Evolutionary conservation across 768 basidiomycete species (phyloP), one percentile per base, ranked within the genome.

Genomic region (Suillus ampliporus): DNA sequence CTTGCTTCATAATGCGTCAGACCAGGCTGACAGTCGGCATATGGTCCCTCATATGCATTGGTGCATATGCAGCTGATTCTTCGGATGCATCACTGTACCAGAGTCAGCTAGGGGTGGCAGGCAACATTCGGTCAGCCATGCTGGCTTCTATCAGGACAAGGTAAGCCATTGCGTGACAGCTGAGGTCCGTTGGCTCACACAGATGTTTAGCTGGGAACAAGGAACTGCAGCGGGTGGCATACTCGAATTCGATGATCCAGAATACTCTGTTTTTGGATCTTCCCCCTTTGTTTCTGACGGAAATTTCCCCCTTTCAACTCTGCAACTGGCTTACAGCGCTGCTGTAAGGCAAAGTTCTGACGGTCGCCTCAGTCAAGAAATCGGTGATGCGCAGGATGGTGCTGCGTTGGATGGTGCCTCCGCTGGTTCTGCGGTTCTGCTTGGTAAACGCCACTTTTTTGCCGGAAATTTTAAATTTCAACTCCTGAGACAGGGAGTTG

Each of bases 381-480:
- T 74, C 28, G 64, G 64, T 34, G 72, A 74, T 62, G 72, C 62
- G 2, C 35, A 64, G 26, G 72, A 74, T 26, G 72, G 70, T 34
- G 72, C 72, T 19, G 70, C 72, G 9, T 62, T 74, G 10, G 72
- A 74, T 58, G 72, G 72, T 19, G 72, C 72, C 4, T 72, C 72
- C 21, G 64, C 72, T 15, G 72, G 70, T 1, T 67, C 67, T 17
- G 64, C 61, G 19, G 72, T 74, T 8, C 58, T 74, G 15, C 46
- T 74, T 26, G 72, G 72, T 68, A 59, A 46, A 48, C 15, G 5
- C 17, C 43, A 13, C 1, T 43, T 57, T 44, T 26, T 35, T 65
- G 10, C 19, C 46, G 1, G 23, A 13, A 44, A 4, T 4, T n/a
- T 17, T 3, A 38, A 52, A 4, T 26, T 19, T 10, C 6, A 47